Base-by-base conservation (phyloP, 2,329 filamentous ascomycete species). In the Neonectria magnoliae region DNA sequence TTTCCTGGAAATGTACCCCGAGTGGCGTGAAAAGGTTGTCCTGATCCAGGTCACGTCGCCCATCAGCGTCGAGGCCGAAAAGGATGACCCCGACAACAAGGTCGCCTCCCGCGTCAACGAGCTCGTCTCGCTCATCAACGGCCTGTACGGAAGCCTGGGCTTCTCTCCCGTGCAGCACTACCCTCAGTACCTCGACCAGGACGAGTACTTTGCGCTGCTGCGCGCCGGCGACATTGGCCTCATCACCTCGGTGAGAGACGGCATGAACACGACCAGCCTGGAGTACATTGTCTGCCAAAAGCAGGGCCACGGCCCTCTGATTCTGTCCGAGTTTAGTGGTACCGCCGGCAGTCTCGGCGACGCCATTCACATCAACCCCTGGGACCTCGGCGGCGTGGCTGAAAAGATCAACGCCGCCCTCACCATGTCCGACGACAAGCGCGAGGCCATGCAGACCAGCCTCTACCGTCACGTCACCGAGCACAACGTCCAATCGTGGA, bases 261-360 rank as follows among this genome's bases (percentile, higher is more conserved):
- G 95, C 63, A 98, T 98, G 94, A 98, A 98, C 82, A 98, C 95
- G 0, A 97, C 94, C 20, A 97, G 93, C 77, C 84, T 98, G 71
- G 96, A 98, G 80, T 98, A 98, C 77, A 90, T 98, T 62, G 87
- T 97, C 62, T 97, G 93, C 78, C 95, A 98, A 80, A 92, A 93
- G 74, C 91, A 96, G 68, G 90, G 90, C 61, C 90, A 94, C 71
- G 93, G 94, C 1, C 95, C 94, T 2, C 83, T 98, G 51, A 98
- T 98, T 70, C 87, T 98, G 25, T 98, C 96, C 14, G 95, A 98
- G 78, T 98, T 98, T 79, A 98, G 94, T 67, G 95, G 95, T 63
- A 98, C 95, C 1, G 94, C 95, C 33, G 93, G 93, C 58, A 96
- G 91, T 60, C 85, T 98, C 41, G 88, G 88, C 66, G 91, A 92